Evolutionary conservation across 2,329 filamentous ascomycete genomes (phyloP), one percentile per base, ranked within the genome.

Genomic region (Ilyonectria mors-panacis): DNA sequence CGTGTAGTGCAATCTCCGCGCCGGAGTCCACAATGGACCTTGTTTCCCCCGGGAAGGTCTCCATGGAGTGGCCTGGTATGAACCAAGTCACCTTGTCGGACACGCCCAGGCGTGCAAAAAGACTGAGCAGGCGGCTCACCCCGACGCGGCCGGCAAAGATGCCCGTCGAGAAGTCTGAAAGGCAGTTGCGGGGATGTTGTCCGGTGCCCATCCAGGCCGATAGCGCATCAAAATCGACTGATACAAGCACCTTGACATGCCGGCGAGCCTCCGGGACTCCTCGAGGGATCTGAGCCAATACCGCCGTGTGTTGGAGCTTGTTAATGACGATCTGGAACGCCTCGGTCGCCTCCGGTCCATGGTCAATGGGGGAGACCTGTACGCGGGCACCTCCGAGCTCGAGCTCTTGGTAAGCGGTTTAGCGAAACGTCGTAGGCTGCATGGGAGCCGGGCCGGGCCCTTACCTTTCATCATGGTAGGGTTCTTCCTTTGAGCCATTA

Each of bases 191-290:
- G 23, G 66, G n/a, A 81, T 80, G 7, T 81, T 86, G 57, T 80
- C 81, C 77, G 86, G 86, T 87, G n/a, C 86, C 86, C 2, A 87
- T 79, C 83, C 83, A 88, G 59, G 84, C 83, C 2, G 84, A 85
- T 5, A 88, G 80, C 17, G 86, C 86, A 65, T 88, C 86, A 69
- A 88, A 88, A 73, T 88, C 86, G 33, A 82, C 74, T 19, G 66
- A 66, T 17, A 68, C 35, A 10, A 58, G 44, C 6, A 70, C 28
- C 30, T 66, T 6, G 74, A 79, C 21, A 78, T 64, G n/a, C 74
- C 74, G 17, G 78, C 44, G 58, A 33, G 47, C 55, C 19, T 48
- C 55, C 7, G 55, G 55, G 42, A 58, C 55, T 58, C 55, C 55
- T 47, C 42, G 39, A 21, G 55, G 55, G 42, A 58, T 33, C 55